Percentiles rank a stretch among this genome's conserved stretches.
Evolutionary conservation across 225 moss, liverwort and hornwort genomes (phyloP).

Genomic region (Asterella californica): DNA sequence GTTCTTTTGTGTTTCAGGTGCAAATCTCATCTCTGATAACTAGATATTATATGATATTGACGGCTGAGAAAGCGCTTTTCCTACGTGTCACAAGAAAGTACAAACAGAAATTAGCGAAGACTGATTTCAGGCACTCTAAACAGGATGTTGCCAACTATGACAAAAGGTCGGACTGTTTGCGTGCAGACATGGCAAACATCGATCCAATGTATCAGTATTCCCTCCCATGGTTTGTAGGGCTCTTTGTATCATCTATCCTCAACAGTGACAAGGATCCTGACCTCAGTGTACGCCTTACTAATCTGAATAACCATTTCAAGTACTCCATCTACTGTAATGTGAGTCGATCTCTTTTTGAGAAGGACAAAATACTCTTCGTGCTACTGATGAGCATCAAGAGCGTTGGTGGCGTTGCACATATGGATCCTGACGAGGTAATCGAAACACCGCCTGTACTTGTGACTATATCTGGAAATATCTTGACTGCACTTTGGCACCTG

Average conservation of each 20-base stretch:
- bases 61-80: not conserved
- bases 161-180: not conserved
- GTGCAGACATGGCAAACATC: conserved; percentile 82
- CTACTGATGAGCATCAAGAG: conserved; percentile 65
- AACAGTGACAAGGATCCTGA: conserved; percentile 56
- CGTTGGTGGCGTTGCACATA: conserved; percentile 37
- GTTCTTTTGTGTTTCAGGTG: conserved; percentile 84
- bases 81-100: not conserved
- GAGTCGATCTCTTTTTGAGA: conserved; percentile 83
- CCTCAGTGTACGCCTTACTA: conserved; percentile 42
- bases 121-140: not conserved
- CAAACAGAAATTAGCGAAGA: not conserved
- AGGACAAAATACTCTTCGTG: conserved; percentile 76
- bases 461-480: not conserved
- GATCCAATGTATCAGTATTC: conserved; percentile 97
- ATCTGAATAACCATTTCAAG: conserved; percentile 59
- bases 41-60: not conserved
- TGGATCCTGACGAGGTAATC: conserved; percentile 72
- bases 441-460: not conserved
- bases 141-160: not conserved
- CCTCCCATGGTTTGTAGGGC: conserved; percentile 72
- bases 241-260: conserved; percentile 59
- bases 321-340: conserved; percentile 84
- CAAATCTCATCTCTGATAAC: not conserved
- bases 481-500: not conserved